These are phyloP conservation scores for Pichia sp. DNA, from an alignment of 1,139 yeast genomes.

Conservation along the genomic window DNA sequence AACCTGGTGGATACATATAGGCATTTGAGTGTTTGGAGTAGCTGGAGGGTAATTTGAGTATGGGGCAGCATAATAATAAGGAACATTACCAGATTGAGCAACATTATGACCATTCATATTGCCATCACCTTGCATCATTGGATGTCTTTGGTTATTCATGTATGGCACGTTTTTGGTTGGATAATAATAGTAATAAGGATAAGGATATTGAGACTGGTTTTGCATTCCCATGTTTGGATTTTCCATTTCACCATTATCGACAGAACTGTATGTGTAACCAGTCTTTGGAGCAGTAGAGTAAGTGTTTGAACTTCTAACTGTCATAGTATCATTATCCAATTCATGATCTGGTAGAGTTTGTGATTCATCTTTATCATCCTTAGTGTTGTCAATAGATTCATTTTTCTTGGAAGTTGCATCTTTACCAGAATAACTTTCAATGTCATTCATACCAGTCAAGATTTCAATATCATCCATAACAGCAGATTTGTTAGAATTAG, in stretches of 20 bases:
- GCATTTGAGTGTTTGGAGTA: constrained; percentile 17
- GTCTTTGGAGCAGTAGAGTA: constrained; percentile 29
- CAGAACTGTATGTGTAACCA: constrained; percentile 28
- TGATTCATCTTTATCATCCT: no score
- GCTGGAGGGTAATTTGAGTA: constrained; percentile 25
- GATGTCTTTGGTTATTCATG: constrained; percentile 18
- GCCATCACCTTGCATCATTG: constrained; percentile 12
- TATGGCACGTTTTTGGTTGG: constrained; percentile 28
- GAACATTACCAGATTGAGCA: constrained; percentile 22
- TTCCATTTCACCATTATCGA: constrained; percentile 24
- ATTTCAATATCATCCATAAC: background rate
- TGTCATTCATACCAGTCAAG: background rate
- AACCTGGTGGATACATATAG: constrained; percentile 28
- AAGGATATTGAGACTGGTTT: constrained; percentile 20
- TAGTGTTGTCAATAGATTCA: constrained; percentile 8
- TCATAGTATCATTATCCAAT: constrained; percentile 20
- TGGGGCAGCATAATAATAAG: constrained; percentile 27
- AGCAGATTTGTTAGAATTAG: no score
- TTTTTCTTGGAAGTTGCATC: constrained; percentile 1
- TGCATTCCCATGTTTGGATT: background rate
- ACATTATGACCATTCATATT: constrained; percentile 8
- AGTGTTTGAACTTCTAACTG: constrained; percentile 24
- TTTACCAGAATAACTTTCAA: background rate
- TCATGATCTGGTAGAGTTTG: no score
- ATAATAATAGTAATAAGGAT: constrained; percentile 29